Evolutionary conservation across 805 yeast species (phyloP), one percentile per base, ranked within the genome.

Genomic region (Wickerhamia fluorescens): DNA sequence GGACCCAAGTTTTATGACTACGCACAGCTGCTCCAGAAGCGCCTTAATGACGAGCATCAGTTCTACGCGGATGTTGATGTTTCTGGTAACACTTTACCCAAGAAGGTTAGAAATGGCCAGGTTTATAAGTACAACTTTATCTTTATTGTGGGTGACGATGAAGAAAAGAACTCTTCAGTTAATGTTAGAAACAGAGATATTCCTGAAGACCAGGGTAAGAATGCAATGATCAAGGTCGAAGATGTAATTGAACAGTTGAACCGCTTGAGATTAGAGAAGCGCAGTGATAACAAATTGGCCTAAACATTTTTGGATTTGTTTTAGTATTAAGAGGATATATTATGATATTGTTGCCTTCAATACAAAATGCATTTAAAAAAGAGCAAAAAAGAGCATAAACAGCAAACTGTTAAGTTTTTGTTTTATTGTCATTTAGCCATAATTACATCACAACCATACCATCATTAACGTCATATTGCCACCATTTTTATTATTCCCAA

Each of bases 31-130:
- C 82, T 92, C 41, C 77, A 78, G 49, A 74, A 81, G 50, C 58
- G 59, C 42, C 66, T 80, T 53, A 59, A 50, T 32, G 78, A 81
- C 52, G 68, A 64, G 34, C 75, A 76, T 42, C 89, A 87, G 17
- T 82, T 89, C 71, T 86, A 73, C 51, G 92, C 95, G 23, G 99
- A 92, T 53, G 94, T 75, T 35, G 99, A 92, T 56, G 61, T 86
- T 35, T 72, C 88, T 28, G 96, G 96, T 66, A 89, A 92, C 73
- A 92, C 99, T 32, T 72, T 92, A 60, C 95, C 84, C 60, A 92
- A 92, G 89, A 92, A 92, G 79, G 87, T 92, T 37, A 86, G 98
- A 74, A 83, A 75, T 46, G 98, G 96, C 50, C 97, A 92, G 72
- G 53, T 89, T 53, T 78, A 80, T 66, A 87, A 83, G 61, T 92